These are phyloP conservation scores for Xylaria hypoxylon DNA, from an alignment of 2,329 filamentous ascomycete species.

Conservation along the genomic window DNA sequence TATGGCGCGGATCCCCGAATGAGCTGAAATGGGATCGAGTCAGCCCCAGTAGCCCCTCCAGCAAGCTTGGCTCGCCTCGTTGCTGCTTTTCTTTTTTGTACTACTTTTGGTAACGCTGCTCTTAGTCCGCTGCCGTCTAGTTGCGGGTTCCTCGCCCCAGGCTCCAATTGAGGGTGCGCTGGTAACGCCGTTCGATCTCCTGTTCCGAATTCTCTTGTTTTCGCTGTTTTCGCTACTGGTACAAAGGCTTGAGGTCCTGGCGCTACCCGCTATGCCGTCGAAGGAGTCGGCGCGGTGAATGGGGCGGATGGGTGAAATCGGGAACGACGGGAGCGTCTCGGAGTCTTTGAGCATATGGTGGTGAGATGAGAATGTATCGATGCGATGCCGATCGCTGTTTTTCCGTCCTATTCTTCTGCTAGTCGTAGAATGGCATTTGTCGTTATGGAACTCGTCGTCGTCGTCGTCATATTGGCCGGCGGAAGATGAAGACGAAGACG, in stretches of 20 bases:
- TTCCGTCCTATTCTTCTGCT: background rate
- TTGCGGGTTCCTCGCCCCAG: slow-evolving; percentile 16
- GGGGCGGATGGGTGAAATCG: slow-evolving; percentile 13
- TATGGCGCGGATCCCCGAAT: background rate
- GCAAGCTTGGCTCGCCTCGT: slow-evolving; percentile 38
- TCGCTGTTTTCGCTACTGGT: slow-evolving; percentile 21
- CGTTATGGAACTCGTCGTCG: background rate
- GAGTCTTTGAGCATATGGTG: background rate
- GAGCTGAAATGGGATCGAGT: background rate
- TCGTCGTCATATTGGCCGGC: slow-evolving; percentile 5
- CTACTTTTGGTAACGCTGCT: slow-evolving; percentile 12
- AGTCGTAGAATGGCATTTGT: background rate
- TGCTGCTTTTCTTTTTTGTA: background rate
- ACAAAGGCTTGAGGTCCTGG: background rate
- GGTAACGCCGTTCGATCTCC: background rate
- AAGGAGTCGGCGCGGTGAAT: slow-evolving; percentile 31
- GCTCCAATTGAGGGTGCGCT: background rate
- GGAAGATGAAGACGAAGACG: background rate
- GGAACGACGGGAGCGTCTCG: slow-evolving; percentile 5
- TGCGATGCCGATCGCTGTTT: no score
- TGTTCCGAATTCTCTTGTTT: slow-evolving; percentile 5
- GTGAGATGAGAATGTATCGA: background rate
- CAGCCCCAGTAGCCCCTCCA: slow-evolving; percentile 44
- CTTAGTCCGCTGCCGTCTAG: background rate
- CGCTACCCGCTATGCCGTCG: slow-evolving; percentile 25